Conservation (phyloP, 495 filamentous ascomycete species). For the Aeminium ludgeri region DNA sequence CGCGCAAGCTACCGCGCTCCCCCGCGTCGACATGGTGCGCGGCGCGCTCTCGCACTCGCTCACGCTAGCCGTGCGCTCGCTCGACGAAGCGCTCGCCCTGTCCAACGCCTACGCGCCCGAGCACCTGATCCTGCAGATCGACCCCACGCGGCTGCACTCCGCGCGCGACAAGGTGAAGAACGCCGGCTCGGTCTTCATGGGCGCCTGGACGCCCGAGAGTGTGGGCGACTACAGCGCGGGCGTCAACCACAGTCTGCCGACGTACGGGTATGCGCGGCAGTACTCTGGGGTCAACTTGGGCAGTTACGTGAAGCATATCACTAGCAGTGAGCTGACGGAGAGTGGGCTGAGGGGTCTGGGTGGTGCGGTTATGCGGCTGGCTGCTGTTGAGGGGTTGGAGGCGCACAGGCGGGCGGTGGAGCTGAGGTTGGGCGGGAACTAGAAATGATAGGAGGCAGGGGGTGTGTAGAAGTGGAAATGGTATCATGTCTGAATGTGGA, state of each 20-base stretch:
- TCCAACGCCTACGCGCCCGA: conserved; percentile 96
- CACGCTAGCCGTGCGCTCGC: conserved; percentile 60
- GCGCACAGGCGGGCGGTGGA: conserved; percentile 85
- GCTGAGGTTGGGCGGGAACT: conserved; percentile 46
- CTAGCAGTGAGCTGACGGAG: conserved; percentile 70
- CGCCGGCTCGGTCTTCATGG: conserved; percentile 89
- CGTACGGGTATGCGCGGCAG: conserved; percentile 93
- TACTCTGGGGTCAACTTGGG: conserved; percentile 94
- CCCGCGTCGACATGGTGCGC: conserved; percentile 79
- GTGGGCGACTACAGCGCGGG: conserved; percentile 96
- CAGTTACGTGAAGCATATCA: conserved; percentile 94
- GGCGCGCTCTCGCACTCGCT: conserved; percentile 85
- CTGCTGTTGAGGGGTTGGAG: conserved; percentile 85
- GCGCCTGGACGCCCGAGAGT: conserved; percentile 88
- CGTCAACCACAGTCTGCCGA: conserved; percentile 91
- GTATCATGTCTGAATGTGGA: too few relatives aligned
- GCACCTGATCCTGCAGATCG: conserved; percentile 83
- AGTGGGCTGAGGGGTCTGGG: conserved; percentile 73
- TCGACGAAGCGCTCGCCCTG: conserved; percentile 69
- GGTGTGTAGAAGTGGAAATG: too few relatives aligned
- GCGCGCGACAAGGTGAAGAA: conserved; percentile 71
- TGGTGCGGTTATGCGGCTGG: conserved; percentile 78
- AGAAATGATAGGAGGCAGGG: too few relatives aligned
- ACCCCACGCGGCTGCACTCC: conserved; percentile 36
- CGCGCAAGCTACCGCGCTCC: conserved; percentile 69